A percentile compares a stretch with the other conserved stretches of the same genome.
These are phyloP conservation scores for Pueraria montana DNA, from an alignment of 306 rosid species.

Conservation along the genomic window DNA sequence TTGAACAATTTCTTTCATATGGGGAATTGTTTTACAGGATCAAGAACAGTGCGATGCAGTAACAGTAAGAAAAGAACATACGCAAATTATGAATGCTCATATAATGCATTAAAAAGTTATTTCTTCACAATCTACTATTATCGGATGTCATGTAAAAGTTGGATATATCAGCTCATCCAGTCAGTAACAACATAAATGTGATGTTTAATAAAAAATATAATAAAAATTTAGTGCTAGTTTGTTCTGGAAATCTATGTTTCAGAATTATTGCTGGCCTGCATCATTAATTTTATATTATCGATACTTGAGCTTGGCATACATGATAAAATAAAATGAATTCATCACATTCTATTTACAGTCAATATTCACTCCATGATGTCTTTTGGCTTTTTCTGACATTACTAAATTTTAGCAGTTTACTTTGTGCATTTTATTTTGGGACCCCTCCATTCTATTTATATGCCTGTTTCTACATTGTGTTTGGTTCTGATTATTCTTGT, in stretches of 20 bases:
- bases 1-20: conserved; percentile 4
- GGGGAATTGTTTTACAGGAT: background rate
- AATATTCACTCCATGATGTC: conserved; percentile 18
- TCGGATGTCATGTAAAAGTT: conserved; percentile 19
- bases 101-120: conserved; percentile 14
- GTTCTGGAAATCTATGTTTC: conserved; percentile 37
- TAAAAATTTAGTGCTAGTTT: conserved; percentile 22
- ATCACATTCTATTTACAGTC: conserved; percentile 26
- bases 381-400: conserved; percentile 27
- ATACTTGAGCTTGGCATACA: background rate
- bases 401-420: conserved; percentile 22
- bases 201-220: background rate
- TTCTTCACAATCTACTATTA: conserved; percentile 22
- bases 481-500: conserved; percentile 39
- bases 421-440: conserved; percentile 12
- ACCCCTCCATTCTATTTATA: conserved; percentile 14
- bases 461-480: conserved; percentile 27
- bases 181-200: conserved; percentile 13
- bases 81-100: conserved; percentile 7
- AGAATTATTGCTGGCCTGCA: background rate
- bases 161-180: conserved; percentile 23
- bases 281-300: conserved; percentile 4
- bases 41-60: background rate
- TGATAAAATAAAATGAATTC: conserved; percentile 25
- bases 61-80: background rate